phyloP scores from a whole-genome alignment of 2,329 filamentous ascomycete genomes.

The Epichloe aotearoae region DNA sequence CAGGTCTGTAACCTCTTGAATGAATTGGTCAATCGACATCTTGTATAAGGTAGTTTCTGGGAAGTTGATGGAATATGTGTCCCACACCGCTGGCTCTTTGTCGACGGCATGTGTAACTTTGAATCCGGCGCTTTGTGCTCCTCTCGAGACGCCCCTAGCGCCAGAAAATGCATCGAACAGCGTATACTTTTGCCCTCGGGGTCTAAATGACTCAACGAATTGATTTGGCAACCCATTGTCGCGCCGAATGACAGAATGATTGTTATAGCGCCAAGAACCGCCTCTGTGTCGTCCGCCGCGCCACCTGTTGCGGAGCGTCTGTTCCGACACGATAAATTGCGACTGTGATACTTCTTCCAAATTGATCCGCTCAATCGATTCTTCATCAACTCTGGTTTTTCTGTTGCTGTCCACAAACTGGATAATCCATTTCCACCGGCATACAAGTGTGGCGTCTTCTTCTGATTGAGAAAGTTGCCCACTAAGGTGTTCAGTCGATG shows the following conservation, averaged over 20 bases:
- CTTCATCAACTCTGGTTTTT: constrained; percentile 19
- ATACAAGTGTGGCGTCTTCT: constrained; percentile 24
- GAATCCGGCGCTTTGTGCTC: constrained; percentile 45
- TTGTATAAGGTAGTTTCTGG: constrained; percentile 32
- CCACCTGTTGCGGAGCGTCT: constrained; percentile 21
- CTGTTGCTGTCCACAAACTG: constrained; percentile 13
- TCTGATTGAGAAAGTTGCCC: constrained; percentile 5
- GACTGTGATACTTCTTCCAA: constrained; percentile 17
- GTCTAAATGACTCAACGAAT: neutral
- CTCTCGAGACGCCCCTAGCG: constrained; percentile 56
- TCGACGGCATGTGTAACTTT: constrained; percentile 52
- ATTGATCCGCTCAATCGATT: constrained; percentile 21
- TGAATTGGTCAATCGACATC: constrained; percentile 35
- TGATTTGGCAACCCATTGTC: neutral
- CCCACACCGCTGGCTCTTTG: constrained; percentile 38
- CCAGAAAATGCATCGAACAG: constrained; percentile 63
- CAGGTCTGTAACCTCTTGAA: constrained; percentile 17
- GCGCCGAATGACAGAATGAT: neutral
- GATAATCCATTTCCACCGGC: constrained; percentile 33
- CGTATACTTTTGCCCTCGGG: constrained; percentile 39
- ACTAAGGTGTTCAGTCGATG: constrained; percentile 11
- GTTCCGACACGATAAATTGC: constrained; percentile 17
- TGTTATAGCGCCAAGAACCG: constrained; percentile 15
- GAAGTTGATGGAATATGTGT: constrained; percentile 49
- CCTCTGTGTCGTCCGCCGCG: constrained; percentile 16